These are phyloP conservation scores for Leccinum variicolor DNA, from an alignment of 768 basidiomycete genomes.

Conservation along the genomic window DNA sequence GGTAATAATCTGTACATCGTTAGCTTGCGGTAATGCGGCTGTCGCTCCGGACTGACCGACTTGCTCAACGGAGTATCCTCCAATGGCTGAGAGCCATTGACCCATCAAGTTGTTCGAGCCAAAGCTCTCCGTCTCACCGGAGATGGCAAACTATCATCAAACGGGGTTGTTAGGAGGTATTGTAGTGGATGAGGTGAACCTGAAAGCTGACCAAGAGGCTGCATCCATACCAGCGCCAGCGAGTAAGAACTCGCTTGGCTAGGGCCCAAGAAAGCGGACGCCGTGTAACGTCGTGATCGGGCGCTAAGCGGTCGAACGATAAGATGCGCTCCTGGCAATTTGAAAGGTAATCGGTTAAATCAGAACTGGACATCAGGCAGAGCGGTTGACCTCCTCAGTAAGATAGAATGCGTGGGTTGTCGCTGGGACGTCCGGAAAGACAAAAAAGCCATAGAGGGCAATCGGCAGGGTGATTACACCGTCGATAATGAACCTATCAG, in stretches of 20 bases:
- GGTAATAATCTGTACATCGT: constrained; percentile 47
- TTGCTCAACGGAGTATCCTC: constrained; percentile 61
- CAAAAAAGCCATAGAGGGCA: constrained; percentile 65
- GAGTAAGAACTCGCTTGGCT: constrained; percentile 45
- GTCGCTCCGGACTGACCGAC: constrained; percentile 37
- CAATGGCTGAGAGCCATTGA: constrained; percentile 62
- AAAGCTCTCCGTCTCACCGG: constrained; percentile 65
- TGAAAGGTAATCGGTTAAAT: neutral
- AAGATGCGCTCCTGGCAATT: constrained; percentile 49
- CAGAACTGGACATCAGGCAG: neutral
- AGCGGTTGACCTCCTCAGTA: constrained; percentile 44
- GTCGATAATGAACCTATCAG: constrained; percentile 58
- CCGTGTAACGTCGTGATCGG: constrained; percentile 38
- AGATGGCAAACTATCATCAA: constrained; percentile 53
- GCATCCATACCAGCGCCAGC: constrained; percentile 70
- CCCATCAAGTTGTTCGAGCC: constrained; percentile 73
- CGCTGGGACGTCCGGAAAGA: constrained; percentile 70
- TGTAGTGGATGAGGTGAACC: neutral
- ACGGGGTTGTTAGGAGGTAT: neutral
- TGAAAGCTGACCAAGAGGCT: constrained; percentile 50
- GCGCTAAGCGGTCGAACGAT: constrained; percentile 46
- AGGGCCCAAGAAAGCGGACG: constrained; percentile 46
- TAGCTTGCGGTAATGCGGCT: neutral
- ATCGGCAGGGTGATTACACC: constrained; percentile 71
- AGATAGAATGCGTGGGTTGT: constrained; percentile 66